Base-by-base conservation (phyloP, 225 moss, liverwort and hornwort genomes). In the Pseudoscleropodium purum region DNA sequence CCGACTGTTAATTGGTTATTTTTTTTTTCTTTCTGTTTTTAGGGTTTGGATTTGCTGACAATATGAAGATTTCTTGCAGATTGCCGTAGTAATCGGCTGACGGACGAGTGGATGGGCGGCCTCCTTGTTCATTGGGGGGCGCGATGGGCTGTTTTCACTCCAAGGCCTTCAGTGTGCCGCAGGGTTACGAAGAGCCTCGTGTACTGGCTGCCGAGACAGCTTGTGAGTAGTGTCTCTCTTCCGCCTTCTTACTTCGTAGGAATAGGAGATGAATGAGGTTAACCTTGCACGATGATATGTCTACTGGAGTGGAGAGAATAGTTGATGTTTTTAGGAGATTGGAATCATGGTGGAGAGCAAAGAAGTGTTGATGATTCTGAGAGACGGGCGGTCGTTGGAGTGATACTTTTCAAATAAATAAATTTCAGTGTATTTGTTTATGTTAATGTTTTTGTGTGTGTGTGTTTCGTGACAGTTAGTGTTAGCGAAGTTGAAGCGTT, bases 91-190 rank as follows among this genome's bases (percentile, higher is more conserved):
- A 15, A 84, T 84, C 68, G 66, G 51, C 51, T 54, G 62, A 73
- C 49, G 63, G 74, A 52, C 56, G 65, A 75, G 83, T 75, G 39
- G 26, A 83, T 75, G 84, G 65, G 74, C 87, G 45, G 45, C 64
- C 60, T 57, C 84, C 49, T 85, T n/a, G 89, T 61, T 52, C 17
- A n/a, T n/a, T 80, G 79, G 30, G 57, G 39, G n/a, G 65, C 75
- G 57, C 63, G 85, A 98, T 98, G 98, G 98, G 98, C 89, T 98
- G 98, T 86, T 96, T 97, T 61, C 67, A 91, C 62, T 97, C 98
- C 41, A 98, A 94, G 89, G 89, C 83, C 75, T 34, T 23, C 49
- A 88, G 37, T 61, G 89, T 90, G 94, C 96, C 96, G 29, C 95
- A 89, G 63, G 97, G 96, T 82, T 96, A 96, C 80, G 98, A 98